phyloP scores from a whole-genome alignment of 768 basidiomycete genomes.

The Pulveroboletus sp. region DNA sequence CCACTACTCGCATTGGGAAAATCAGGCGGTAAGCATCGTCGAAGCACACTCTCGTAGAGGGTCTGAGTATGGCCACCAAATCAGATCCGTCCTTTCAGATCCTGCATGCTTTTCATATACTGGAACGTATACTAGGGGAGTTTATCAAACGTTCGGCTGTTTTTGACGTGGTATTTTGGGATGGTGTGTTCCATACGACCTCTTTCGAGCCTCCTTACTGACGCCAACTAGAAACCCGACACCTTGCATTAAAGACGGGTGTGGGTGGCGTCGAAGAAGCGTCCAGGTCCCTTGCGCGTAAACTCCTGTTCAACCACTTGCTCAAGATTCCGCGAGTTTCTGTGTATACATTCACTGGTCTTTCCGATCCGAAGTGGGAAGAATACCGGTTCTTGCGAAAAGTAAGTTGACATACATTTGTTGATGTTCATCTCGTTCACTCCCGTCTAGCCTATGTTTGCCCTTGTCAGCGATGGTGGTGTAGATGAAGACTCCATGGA shows the following conservation, averaged over 20 bases:
- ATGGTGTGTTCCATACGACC: conserved; percentile 33
- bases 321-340: conserved; percentile 34
- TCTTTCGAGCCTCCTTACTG: background rate
- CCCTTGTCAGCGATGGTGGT: conserved; percentile 56
- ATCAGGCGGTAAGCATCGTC: conserved; percentile 34
- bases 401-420: conserved; percentile 25
- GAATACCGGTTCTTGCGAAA: conserved; percentile 41
- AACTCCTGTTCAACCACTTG: conserved; percentile 51
- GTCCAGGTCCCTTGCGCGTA: conserved; percentile 52
- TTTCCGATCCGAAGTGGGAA: conserved; percentile 49
- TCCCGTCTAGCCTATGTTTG: conserved; percentile 59
- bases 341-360: conserved; percentile 45
- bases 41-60: background rate
- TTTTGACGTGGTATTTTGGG: conserved; percentile 66
- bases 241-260: conserved; percentile 41
- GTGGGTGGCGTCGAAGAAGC: conserved; percentile 33
- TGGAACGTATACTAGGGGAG: conserved; percentile 52
- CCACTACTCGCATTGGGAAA: conserved; percentile 57
- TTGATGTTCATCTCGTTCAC: conserved; percentile 8
- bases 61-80: background rate
- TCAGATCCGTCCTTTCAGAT: conserved; percentile 59
- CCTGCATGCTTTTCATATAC: conserved; percentile 52
- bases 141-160: conserved; percentile 48
- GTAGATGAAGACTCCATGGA: conserved; percentile 9
- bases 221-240: conserved; percentile 38